Base-by-base conservation (phyloP, 192 early-diverging fungal genomes). In the Podila clonocystis region DNA sequence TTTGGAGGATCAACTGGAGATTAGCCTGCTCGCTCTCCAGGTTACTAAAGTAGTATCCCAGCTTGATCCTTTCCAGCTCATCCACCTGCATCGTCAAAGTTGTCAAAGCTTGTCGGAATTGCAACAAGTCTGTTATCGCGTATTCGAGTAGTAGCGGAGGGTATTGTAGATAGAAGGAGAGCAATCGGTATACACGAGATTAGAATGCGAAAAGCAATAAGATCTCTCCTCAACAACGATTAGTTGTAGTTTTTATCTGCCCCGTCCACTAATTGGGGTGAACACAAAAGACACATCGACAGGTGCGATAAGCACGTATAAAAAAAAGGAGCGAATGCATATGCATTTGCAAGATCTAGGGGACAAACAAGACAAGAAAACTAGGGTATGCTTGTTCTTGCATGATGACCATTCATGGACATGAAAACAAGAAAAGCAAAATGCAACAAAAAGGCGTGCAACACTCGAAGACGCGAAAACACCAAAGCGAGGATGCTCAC, bases 1-100 rank as follows among this genome's bases (percentile, higher is more conserved):
- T 84, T 64, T 70, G 67, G 30, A 88, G 66, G 50, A 88, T 84
- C 28, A 77, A 67, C 19, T 88, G 82, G 9, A 84, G 75, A 41
- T 88, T 84, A 1, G 76, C 64, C 61, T 83, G 80, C 45, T 88
- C 87, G 7, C 75, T 76, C 29, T 88, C 84, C n/a, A 85, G 59
- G 13, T 82, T 85, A 55, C 76, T 71, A 63, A 79, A 70, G 62
- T 84, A 75, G 60, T 85, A 88, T 26, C 65, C 77, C 12, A 75
- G 20, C 48, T 88, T 88, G 72, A 88, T 72, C 6, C 67, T 59
- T 59, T 88, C 87, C 41, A 88, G 58, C 36, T 88, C 84, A 62
- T 88, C 87, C 13, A 88, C 83, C 58, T 88, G 84, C 64, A 72
- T 64, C 8, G 84, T 85, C 58, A 85, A 63, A 49, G 85, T 84